A percentile compares a stretch with the other conserved stretches of the same genome.
Conservation (phyloP, 164 flowering plant genomes). For the Magnolia officinalis region DNA sequence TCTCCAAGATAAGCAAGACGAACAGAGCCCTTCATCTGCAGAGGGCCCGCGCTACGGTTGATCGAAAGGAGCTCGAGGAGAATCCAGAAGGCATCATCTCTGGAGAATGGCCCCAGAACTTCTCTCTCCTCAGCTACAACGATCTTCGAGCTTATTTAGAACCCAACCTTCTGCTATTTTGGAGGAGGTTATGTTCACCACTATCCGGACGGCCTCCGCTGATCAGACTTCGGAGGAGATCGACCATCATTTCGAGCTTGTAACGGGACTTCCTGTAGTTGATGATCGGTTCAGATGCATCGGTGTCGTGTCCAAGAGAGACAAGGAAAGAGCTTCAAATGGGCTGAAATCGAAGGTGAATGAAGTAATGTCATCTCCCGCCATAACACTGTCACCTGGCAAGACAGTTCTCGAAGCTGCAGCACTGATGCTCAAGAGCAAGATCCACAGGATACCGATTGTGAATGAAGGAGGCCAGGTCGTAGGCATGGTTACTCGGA, state of each 20-base stretch:
- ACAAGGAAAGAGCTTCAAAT: conserved; percentile 10
- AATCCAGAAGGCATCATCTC: conserved; percentile 26
- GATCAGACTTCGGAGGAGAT: conserved; percentile 29
- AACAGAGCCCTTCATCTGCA: background rate
- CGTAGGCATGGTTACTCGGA: conserved; percentile 34
- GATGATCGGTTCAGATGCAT: conserved; percentile 9
- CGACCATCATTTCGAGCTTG: conserved; percentile 23
- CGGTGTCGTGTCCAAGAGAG: conserved; percentile 14
- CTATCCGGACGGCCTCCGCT: conserved; percentile 20
- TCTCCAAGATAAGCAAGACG: background rate
- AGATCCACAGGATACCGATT: too few relatives aligned
- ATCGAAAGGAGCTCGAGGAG: conserved; percentile 13
- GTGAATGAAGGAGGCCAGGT: too few relatives aligned
- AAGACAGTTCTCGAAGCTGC: too few relatives aligned
- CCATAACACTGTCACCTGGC: too few relatives aligned
- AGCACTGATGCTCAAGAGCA: too few relatives aligned
- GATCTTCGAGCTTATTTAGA: conserved; percentile 27
- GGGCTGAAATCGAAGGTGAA: too few relatives aligned
- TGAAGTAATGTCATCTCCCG: too few relatives aligned
- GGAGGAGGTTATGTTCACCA: conserved; percentile 28
- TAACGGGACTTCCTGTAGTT: conserved; percentile 20
- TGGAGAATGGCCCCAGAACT: conserved; percentile 35
- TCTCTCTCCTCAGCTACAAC: conserved; percentile 31
- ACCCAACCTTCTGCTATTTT: conserved; percentile 24
- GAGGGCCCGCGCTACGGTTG: conserved; percentile 9